A percentile compares a stretch with the other conserved stretches of the same genome.
Evolutionary conservation across 1,284 basidiomycete species (phyloP).

Genomic region (Jaminaea rosea): DNA sequence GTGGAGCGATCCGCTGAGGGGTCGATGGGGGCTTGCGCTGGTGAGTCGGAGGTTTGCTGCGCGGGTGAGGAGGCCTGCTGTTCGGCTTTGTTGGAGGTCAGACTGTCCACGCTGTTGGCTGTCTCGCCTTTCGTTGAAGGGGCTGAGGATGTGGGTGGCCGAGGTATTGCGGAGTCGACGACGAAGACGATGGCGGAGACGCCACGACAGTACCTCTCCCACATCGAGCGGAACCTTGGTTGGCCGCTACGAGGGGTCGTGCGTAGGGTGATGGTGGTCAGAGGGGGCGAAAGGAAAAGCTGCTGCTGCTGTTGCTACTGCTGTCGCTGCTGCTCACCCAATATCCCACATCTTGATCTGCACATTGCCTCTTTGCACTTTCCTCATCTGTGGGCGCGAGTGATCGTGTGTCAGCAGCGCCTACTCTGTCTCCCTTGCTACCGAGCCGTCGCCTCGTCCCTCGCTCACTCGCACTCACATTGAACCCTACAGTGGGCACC

Average conservation of each 20-base stretch:
- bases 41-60: too few relatives aligned
- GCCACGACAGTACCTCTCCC: slow-evolving; percentile 91
- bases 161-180: slow-evolving; percentile 15
- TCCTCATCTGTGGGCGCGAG: slow-evolving; percentile 55
- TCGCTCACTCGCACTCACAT: not conserved
- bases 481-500: slow-evolving; percentile 82
- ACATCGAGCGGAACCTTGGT: slow-evolving; percentile 73
- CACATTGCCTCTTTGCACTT: slow-evolving; percentile 74
- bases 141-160: slow-evolving; percentile 10
- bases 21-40: not conserved
- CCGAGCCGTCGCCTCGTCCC: not conserved
- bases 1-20: slow-evolving; percentile 8
- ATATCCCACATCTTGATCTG: slow-evolving; percentile 93
- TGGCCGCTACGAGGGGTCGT: slow-evolving; percentile 56
- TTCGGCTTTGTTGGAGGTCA: too few relatives aligned
- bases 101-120: too few relatives aligned
- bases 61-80: too few relatives aligned
- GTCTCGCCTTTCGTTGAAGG: not conserved
- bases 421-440: not conserved
- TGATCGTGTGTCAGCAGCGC: not conserved
- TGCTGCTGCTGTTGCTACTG: slow-evolving; percentile 8
- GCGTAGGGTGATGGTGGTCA: not conserved
- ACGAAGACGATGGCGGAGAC: slow-evolving; percentile 87
- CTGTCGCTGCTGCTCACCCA: slow-evolving; percentile 50
- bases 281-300: slow-evolving; percentile 6